Conservation (phyloP, 345 rosid genomes). For the Arabidopsis suecica region DNA sequence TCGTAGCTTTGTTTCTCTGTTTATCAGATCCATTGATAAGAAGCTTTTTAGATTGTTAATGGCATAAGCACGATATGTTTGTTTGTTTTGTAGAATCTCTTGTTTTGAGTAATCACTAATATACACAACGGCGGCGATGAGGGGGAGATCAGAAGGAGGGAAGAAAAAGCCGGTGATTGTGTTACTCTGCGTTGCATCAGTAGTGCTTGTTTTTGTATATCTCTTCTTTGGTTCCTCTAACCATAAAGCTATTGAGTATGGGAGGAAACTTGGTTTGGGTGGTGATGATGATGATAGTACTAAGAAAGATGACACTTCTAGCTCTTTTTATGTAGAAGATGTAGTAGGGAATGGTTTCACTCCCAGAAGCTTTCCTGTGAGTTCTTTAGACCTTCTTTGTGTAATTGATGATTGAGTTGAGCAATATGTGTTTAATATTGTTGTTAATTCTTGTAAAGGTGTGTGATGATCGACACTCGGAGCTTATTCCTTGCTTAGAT, state of each 20-base stretch:
- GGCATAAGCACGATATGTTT: background rate
- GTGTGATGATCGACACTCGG: constrained; percentile 94
- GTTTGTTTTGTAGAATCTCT: constrained; percentile 26
- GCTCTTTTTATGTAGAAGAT: constrained; percentile 49
- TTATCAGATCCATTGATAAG: constrained; percentile 22
- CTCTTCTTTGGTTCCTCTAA: constrained; percentile 67
- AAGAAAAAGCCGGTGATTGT: constrained; percentile 81
- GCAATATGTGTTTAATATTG: background rate
- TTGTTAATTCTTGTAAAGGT: constrained; percentile 54
- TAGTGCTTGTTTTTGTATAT: constrained; percentile 73
- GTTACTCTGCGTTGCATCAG: constrained; percentile 54
- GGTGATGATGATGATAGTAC: constrained; percentile 73
- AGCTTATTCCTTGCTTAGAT: constrained; percentile 94
- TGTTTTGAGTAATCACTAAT: constrained; percentile 33
- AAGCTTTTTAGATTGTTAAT: background rate
- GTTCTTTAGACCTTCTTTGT: constrained; percentile 6
- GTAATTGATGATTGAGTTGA: background rate
- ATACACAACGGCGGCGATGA: constrained; percentile 52
- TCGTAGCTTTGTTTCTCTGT: background rate
- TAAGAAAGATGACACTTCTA: constrained; percentile 62
- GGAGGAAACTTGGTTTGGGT: constrained; percentile 84
- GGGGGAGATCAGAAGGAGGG: constrained; percentile 86
- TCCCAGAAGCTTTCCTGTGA: constrained; percentile 88
- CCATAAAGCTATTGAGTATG: constrained; percentile 75
- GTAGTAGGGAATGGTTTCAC: constrained; percentile 43